Conservation (phyloP, 768 basidiomycete species). For the Podaxis mareebaensis region DNA sequence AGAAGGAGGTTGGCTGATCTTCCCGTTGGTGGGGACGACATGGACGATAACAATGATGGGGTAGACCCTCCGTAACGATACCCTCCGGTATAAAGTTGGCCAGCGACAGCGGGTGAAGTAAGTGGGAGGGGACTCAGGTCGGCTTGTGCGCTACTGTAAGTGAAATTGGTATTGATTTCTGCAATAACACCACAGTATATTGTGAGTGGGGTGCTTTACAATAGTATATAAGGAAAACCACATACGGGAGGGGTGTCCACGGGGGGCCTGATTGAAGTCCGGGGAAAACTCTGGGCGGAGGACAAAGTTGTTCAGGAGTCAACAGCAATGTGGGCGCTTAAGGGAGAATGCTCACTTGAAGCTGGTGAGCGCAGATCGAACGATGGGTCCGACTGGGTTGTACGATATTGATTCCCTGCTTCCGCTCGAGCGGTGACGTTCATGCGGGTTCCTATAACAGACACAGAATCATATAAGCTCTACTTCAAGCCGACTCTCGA, state of each 20-base stretch:
- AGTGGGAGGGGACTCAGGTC: neutral
- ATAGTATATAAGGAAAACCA: neutral
- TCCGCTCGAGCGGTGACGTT: neutral
- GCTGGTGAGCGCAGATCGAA: neutral
- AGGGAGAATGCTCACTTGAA: neutral
- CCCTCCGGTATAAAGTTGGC: neutral
- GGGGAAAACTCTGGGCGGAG: neutral
- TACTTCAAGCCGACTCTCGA: neutral
- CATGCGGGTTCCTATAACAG: neutral
- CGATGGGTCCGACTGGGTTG: neutral
- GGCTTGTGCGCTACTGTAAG: neutral
- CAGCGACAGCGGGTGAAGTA: neutral
- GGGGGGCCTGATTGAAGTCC: neutral
- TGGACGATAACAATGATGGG: neutral
- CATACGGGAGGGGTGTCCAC: neutral
- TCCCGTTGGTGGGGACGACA: constrained; percentile 1
- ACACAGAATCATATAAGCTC: neutral
- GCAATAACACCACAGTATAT: neutral
- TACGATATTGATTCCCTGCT: neutral
- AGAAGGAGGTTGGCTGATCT: neutral
- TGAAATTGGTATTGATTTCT: neutral
- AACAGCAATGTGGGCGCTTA: neutral
- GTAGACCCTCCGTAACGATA: neutral
- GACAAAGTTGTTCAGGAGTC: neutral
- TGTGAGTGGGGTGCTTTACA: neutral